Conservation (phyloP, 2,329 filamentous ascomycete species). For the Hypoxylon sp. region DNA sequence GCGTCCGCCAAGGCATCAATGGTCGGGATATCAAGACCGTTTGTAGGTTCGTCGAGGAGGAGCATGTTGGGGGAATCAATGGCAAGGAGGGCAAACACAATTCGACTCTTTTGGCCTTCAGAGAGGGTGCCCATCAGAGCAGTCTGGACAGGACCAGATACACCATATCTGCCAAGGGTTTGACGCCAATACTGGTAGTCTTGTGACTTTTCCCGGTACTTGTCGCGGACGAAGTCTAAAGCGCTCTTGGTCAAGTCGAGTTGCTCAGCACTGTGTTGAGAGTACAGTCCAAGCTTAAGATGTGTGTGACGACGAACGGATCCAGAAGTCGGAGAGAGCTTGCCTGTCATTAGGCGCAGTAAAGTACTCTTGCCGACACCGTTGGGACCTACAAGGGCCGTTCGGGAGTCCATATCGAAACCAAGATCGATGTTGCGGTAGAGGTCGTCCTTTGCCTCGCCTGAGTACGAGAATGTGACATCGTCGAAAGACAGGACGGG, state of each 20-base stretch:
- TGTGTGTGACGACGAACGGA: constrained; percentile 93
- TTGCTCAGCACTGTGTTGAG: constrained; percentile 98
- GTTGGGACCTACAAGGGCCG: constrained; percentile 96
- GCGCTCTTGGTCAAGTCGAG: constrained; percentile 98
- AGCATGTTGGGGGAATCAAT: constrained; percentile 99
- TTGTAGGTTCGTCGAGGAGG: constrained; percentile 97
- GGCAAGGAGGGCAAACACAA: constrained; percentile 95
- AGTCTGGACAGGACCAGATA: constrained; percentile 93
- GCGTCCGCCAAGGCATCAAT: constrained; percentile 98
- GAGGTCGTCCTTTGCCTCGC: constrained; percentile 87
- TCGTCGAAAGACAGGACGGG: constrained; percentile 97
- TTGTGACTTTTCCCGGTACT: constrained; percentile 89
- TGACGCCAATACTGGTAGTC: constrained; percentile 99
- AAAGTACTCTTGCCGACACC: constrained; percentile 99
- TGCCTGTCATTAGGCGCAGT: constrained; percentile 95
- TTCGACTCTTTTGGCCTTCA: constrained; percentile 97
- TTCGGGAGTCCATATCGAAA: constrained; percentile 99
- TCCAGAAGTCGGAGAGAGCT: constrained; percentile 87
- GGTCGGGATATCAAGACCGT: constrained; percentile 98
- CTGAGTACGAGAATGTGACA: constrained; percentile 98
- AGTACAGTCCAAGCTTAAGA: constrained; percentile 98
- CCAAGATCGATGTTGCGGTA: constrained; percentile 98
- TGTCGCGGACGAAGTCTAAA: constrained; percentile 97
- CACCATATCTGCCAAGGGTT: constrained; percentile 94
- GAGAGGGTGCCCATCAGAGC: constrained; percentile 98